A percentile compares a stretch with the other conserved stretches of the same genome.
Conservation (phyloP, 805 yeast genomes). For the Candida glaebosa region DNA sequence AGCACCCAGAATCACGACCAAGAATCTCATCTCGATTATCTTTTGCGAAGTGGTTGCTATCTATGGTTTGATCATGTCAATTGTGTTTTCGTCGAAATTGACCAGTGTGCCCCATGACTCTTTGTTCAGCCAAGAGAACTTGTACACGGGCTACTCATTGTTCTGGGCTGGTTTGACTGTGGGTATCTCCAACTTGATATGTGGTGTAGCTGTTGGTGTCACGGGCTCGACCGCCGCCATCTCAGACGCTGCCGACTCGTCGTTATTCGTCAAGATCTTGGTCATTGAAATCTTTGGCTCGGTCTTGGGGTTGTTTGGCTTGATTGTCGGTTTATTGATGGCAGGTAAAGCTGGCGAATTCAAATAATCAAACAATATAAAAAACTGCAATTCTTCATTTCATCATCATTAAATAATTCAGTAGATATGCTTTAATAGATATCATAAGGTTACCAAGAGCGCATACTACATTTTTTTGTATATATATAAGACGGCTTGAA, state of each 20-base stretch:
- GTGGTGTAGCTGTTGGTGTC: constrained; percentile 96
- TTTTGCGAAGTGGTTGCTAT: constrained; percentile 99
- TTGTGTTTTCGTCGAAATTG: constrained; percentile 91
- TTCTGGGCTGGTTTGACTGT: constrained; percentile 99
- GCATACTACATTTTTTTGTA: too few relatives aligned
- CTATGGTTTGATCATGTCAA: constrained; percentile 95
- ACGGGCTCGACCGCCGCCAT: constrained; percentile 99
- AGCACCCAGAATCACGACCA: constrained; percentile 96
- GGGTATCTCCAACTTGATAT: constrained; percentile 86
- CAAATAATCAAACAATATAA: constrained; percentile 33
- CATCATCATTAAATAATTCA: constrained; percentile 3
- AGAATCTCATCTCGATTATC: constrained; percentile 92
- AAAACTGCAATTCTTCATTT: constrained; percentile 1
- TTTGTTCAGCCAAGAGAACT: constrained; percentile 73
- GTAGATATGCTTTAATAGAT: neutral
- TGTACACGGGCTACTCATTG: constrained; percentile 91
- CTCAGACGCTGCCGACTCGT: constrained; percentile 95
- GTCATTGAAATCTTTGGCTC: constrained; percentile 98
- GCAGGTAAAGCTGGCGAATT: constrained; percentile 93
- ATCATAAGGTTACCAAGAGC: too few relatives aligned
- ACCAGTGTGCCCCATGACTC: constrained; percentile 60
- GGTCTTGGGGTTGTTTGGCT: constrained; percentile 91
- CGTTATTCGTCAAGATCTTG: constrained; percentile 90
- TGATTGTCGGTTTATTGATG: constrained; percentile 95
- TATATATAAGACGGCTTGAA: too few relatives aligned